Percentiles rank a stretch among this genome's conserved stretches.
These are phyloP conservation scores for Neodidymelliopsis sp. DNA, from an alignment of 2,329 filamentous ascomycete genomes.

Conservation along the genomic window DNA sequence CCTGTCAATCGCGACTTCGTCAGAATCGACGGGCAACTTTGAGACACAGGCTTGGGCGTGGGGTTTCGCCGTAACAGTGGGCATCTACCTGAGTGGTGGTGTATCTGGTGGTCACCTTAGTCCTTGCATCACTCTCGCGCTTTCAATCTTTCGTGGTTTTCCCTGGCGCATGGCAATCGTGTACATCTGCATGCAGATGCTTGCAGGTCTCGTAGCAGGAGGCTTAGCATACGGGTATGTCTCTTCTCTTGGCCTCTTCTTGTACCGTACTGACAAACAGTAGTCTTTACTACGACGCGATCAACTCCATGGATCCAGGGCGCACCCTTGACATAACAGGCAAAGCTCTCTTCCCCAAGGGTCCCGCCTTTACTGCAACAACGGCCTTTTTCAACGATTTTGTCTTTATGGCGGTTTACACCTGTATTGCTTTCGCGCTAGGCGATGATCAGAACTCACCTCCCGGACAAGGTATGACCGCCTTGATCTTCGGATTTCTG, in stretches of 20 bases:
- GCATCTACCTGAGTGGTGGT: conserved; percentile 56
- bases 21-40: conserved; percentile 48
- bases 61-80: conserved; percentile 64
- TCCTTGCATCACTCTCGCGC: conserved; percentile 54
- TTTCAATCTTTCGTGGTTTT: conserved; percentile 66
- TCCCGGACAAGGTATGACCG: conserved; percentile 60
- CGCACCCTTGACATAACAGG: conserved; percentile 45
- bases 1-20: conserved; percentile 57
- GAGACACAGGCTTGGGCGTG: conserved; percentile 52
- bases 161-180: conserved; percentile 59
- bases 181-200: conserved; percentile 61
- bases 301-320: conserved; percentile 64
- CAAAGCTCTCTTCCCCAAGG: conserved; percentile 67
- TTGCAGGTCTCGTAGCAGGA: conserved; percentile 60
- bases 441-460: conserved; percentile 57
- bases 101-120: conserved; percentile 60
- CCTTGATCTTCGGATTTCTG: conserved; percentile 40
- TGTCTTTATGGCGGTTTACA: conserved; percentile 69
- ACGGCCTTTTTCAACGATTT: conserved; percentile 77
- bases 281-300: conserved; percentile 58
- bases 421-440: conserved; percentile 75
- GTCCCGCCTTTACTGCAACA: conserved; percentile 66
- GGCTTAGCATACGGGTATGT: conserved; percentile 51
- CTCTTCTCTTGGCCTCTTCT: conserved; percentile 51
- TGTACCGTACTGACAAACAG: conserved; percentile 42